Conservation (phyloP, 495 filamentous ascomycete genomes). For the Neurospora africana region DNA sequence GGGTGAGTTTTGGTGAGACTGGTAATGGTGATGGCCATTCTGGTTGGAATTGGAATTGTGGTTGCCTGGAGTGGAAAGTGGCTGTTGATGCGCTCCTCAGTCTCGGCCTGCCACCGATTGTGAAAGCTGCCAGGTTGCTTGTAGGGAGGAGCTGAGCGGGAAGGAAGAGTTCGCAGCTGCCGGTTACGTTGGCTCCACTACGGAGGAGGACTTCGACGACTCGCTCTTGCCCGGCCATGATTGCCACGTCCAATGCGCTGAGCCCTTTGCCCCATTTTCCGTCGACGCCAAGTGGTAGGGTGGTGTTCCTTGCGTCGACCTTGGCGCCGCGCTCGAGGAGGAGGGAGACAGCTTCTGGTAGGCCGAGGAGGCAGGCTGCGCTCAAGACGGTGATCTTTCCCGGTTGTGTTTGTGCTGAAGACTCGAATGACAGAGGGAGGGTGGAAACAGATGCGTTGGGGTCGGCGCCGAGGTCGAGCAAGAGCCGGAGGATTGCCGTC, state of each 20-base stretch:
- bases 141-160: not conserved
- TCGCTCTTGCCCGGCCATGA: slow-evolving; percentile 2
- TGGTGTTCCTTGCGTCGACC: not conserved
- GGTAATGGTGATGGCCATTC: not conserved
- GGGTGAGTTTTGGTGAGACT: not conserved
- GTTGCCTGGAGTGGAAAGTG: not conserved
- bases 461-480: slow-evolving; percentile 18
- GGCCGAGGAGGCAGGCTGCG: slow-evolving; percentile 3
- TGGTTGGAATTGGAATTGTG: not conserved
- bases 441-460: not conserved
- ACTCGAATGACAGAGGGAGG: not conserved
- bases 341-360: slow-evolving; percentile 3
- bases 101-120: not conserved
- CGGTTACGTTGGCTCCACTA: not conserved
- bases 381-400: slow-evolving; percentile 1
- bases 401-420: not conserved
- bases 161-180: not conserved
- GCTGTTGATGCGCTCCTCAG: not conserved
- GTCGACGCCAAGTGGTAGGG: not conserved
- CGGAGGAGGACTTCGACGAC: slow-evolving; percentile 6
- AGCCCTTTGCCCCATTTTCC: not conserved
- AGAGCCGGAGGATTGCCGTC: slow-evolving; percentile 9
- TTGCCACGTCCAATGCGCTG: slow-evolving; percentile 15
- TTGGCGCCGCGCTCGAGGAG: slow-evolving; percentile 10
- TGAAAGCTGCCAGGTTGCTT: not conserved